These are phyloP conservation scores for Wallemia mellicola DNA, from an alignment of 1,284 basidiomycete genomes.

Conservation along the genomic window DNA sequence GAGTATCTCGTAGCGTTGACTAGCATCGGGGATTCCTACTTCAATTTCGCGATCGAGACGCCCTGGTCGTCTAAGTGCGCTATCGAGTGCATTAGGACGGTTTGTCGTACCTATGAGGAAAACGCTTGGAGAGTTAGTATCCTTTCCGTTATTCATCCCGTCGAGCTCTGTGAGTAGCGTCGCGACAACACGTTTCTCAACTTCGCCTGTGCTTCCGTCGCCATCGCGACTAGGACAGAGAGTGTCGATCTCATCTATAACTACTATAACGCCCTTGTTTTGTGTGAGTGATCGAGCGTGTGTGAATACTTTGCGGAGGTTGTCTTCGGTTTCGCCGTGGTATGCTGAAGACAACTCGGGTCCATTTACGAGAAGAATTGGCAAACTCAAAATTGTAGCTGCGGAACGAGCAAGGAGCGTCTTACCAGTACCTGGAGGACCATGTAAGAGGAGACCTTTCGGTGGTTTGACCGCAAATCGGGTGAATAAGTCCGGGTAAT, in stretches of 20 bases:
- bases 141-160: slow-evolving; percentile 41
- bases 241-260: slow-evolving; percentile 90
- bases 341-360: slow-evolving; percentile 81
- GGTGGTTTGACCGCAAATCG: slow-evolving; percentile 75
- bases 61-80: slow-evolving; percentile 71
- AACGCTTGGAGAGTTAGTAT: slow-evolving; percentile 27
- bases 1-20: slow-evolving; percentile 39
- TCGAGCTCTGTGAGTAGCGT: slow-evolving; percentile 84
- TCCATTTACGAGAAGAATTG: slow-evolving; percentile 66
- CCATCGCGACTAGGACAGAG: slow-evolving; percentile 71
- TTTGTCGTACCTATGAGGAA: slow-evolving; percentile 95
- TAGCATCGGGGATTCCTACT: slow-evolving; percentile 30
- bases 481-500: slow-evolving; percentile 58
- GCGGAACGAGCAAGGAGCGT: slow-evolving; percentile 74
- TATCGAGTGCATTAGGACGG: slow-evolving; percentile 86
- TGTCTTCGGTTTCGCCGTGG: slow-evolving; percentile 84
- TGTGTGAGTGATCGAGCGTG: slow-evolving; percentile 56
- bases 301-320: slow-evolving; percentile 60
- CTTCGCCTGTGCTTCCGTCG: slow-evolving; percentile 63
- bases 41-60: slow-evolving; percentile 92
- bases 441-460: slow-evolving; percentile 61
- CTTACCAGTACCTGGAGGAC: slow-evolving; percentile 80
- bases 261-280: slow-evolving; percentile 34
- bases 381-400: slow-evolving; percentile 46
- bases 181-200: slow-evolving; percentile 83